Base-by-base conservation (phyloP, 176 grass and related monocot genomes). In the Cymbopogon citratus region DNA sequence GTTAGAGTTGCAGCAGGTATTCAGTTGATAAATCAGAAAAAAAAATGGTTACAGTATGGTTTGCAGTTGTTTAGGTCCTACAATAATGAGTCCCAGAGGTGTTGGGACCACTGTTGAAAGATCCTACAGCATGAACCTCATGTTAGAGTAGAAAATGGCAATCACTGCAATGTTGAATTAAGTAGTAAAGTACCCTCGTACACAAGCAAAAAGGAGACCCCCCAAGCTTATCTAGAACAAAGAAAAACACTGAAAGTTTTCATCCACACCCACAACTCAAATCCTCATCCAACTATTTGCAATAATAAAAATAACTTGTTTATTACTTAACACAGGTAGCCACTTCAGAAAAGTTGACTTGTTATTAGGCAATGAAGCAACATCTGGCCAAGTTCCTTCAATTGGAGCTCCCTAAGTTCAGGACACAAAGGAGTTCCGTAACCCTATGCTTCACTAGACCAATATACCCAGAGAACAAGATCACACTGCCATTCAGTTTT, bases 331-430 rank as follows among this genome's bases (percentile, higher is more conserved):
- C 88, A 88, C 66, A 0, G 38, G 6, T 5, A 62, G 64, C 35
- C 92, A 97, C 77, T 89, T 86, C 39, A 5, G 92, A 90, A 97
- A 97, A 84, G 85, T 14, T 90, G 90, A 83, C 71, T 90, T 97
- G 90, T 86, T 91, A 52, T 97, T 88, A 21, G 95, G 95, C 81
- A 97, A 91, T 63, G 84, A 89, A 92, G 85, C 45, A 63, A 94
- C 88, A 23, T 88, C 90, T 62, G 95, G 92, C 92, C 95, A 97
- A n/a, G 54, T 89, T 73, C 84, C 85, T 81, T 97, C 95, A 69
- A 54, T 87, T 69, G 95, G 92, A 70, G 95, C 94, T 38, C 35
- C 35, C 35, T 0, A 36, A 39, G 33, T 34, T n/a, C n/a, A n/a
- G n/a, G n/a, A n/a, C n/a, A n/a, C n/a, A n/a, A n/a, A n/a, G n/a